Evolutionary conservation across 306 rosid genomes (phyloP).

Genomic region (Senna tora): DNA sequence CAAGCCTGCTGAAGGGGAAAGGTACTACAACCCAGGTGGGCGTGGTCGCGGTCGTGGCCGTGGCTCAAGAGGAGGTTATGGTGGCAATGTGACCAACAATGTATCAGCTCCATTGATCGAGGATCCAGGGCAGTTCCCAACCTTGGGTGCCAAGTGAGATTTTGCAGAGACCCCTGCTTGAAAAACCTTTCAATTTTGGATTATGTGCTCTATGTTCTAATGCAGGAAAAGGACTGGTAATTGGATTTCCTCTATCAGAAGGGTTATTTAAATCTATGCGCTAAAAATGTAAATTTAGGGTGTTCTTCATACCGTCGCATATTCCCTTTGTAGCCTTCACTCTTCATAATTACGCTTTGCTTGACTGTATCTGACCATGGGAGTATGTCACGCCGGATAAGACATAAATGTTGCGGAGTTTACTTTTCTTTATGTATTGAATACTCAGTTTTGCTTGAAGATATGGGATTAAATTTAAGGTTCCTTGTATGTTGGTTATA

Average conservation of each 20-base stretch:
- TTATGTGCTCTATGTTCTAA: constrained; percentile 44
- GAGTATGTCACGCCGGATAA: constrained; percentile 1
- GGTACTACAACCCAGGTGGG: constrained; percentile 68
- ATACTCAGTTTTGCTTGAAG: neutral
- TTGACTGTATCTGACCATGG: constrained; percentile 18
- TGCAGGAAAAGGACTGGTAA: constrained; percentile 57
- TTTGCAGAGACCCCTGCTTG: constrained; percentile 42
- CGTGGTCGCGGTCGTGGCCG: constrained; percentile 85
- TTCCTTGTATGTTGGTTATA: too few species aligned
- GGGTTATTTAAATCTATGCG: constrained; percentile 36
- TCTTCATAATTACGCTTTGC: constrained; percentile 21
- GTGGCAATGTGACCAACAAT: constrained; percentile 53
- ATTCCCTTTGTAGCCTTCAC: constrained; percentile 26
- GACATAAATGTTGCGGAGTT: neutral
- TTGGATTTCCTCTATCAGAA: constrained; percentile 53
- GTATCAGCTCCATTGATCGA: constrained; percentile 70
- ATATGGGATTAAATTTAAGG: too few species aligned
- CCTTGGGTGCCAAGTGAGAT: constrained; percentile 90
- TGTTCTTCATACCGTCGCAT: constrained; percentile 44
- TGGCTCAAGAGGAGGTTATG: constrained; percentile 61
- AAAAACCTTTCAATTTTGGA: constrained; percentile 54
- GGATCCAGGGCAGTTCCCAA: constrained; percentile 94
- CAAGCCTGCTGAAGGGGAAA: constrained; percentile 91
- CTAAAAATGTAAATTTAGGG: constrained; percentile 60
- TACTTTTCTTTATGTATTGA: neutral